Conservation (phyloP, 805 yeast genomes). For the Sugiyamaella floridensis region DNA sequence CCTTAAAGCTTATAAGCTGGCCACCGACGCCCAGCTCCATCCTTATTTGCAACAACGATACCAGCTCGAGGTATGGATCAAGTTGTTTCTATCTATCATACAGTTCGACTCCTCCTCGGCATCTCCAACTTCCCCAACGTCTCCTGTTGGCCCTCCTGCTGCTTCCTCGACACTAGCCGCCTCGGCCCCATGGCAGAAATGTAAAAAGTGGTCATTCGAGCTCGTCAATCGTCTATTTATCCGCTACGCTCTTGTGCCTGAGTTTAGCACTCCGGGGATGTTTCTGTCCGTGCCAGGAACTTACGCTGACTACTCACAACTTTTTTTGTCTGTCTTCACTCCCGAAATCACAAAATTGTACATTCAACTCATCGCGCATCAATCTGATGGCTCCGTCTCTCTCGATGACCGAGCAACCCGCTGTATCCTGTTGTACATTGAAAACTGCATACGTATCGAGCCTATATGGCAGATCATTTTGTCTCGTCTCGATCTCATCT, state of each 20-base stretch:
- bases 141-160: background rate
- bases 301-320: conserved; percentile 6
- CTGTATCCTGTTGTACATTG: conserved; percentile 9
- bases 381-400: background rate
- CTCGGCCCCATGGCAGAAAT: conserved; percentile 47
- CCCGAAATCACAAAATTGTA: conserved; percentile 10
- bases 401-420: background rate
- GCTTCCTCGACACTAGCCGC: conserved; percentile 37
- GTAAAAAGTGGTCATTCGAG: conserved; percentile 83
- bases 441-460: conserved; percentile 7
- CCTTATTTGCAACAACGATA: conserved; percentile 49
- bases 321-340: conserved; percentile 8
- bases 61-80: conserved; percentile 57
- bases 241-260: conserved; percentile 6
- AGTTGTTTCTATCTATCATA: conserved; percentile 63
- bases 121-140: conserved; percentile 33
- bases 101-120: conserved; percentile 47
- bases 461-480: conserved; percentile 7
- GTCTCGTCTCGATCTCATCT: conserved; percentile 6
- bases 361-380: conserved; percentile 2
- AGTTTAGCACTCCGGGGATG: background rate
- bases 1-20: conserved; percentile 68
- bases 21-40: conserved; percentile 59
- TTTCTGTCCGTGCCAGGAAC: background rate
- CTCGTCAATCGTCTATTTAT: conserved; percentile 24